A percentile compares a stretch with the other conserved stretches of the same genome.
Conservation (phyloP, 2,329 filamentous ascomycete genomes). For the Magnaporthales sp. region DNA sequence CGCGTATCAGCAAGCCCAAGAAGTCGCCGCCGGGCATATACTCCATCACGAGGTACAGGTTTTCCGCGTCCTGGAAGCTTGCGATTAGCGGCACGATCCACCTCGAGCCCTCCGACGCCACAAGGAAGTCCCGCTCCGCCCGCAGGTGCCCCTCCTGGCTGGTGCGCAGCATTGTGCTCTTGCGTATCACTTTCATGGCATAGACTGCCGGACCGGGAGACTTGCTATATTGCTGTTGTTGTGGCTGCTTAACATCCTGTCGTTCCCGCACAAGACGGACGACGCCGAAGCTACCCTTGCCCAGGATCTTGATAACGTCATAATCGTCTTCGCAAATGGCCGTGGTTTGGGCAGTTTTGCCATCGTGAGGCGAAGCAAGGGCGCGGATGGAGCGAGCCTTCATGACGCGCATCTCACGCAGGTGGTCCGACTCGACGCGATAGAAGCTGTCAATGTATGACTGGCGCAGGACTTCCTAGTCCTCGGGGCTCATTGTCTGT, state of each 20-base stretch:
- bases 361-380: constrained; percentile 16
- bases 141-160: constrained; percentile 88
- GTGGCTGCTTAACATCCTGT: constrained; percentile 4
- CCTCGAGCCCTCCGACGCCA: constrained; percentile 75
- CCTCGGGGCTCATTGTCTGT: constrained; percentile 41
- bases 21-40: constrained; percentile 98
- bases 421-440: constrained; percentile 57
- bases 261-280: constrained; percentile 67
- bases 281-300: constrained; percentile 91
- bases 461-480: constrained; percentile 43
- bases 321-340: constrained; percentile 51
- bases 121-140: constrained; percentile 86
- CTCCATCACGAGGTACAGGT: constrained; percentile 92
- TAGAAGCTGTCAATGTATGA: constrained; percentile 39
- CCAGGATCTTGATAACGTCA: constrained; percentile 71
- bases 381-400: constrained; percentile 48
- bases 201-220: constrained; percentile 53
- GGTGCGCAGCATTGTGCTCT: constrained; percentile 84
- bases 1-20: constrained; percentile 73
- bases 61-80: constrained; percentile 79
- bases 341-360: constrained; percentile 10
- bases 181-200: constrained; percentile 96
- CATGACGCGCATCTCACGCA: constrained; percentile 64
- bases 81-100: constrained; percentile 84
- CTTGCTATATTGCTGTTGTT: constrained; percentile 9